Evolutionary conservation across 768 basidiomycete species (phyloP), one percentile per base, ranked within the genome.

Genomic region (Tricholoma saponaceum): DNA sequence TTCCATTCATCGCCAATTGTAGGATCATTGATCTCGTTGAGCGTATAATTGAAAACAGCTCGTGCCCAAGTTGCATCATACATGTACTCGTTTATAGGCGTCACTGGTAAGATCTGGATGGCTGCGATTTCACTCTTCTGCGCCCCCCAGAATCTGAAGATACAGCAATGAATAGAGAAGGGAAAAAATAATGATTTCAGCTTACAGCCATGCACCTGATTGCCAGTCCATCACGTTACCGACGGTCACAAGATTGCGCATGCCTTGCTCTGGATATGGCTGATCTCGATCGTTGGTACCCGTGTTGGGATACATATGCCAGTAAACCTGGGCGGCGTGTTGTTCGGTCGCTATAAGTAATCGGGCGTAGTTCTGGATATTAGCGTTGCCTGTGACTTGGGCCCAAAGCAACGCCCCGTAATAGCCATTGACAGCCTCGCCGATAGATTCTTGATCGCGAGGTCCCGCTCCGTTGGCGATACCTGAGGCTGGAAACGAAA

Each of bases 221-320:
- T 74, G 71, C 52, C 62, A 74, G 59, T 74, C 71, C 66, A 64
- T 60, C 9, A 74, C 72, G 18, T 74, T 74, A n/a, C 72, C 70
- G n/a, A 72, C 66, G 13, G 71, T 74, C 22, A 69, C 66, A 26
- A 74, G 63, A 43, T 64, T 54, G 5, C 71, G 66, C 37, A 72
- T 41, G 22, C 53, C 65, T 41, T 64, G 63, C 54, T 72, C 71
- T 2, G 72, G 72, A 56, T 72, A 74, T 30, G 71, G 70, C n/a
- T 72, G 67, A 52, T 74, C 71, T 20, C 70, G 63, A 56, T 66
- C 70, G 53, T 60, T 71, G 6, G 65, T 52, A 47, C 62, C 65
- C n/a, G 67, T 64, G 22, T 63, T 58, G 20, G 72, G 72, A 54
- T 74, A 71, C 59, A 74, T 39, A 54, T 74, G 72, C 72, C 72